These are phyloP conservation scores for Seiridium cupressi DNA, from an alignment of 2,329 filamentous ascomycete genomes.

Conservation along the genomic window DNA sequence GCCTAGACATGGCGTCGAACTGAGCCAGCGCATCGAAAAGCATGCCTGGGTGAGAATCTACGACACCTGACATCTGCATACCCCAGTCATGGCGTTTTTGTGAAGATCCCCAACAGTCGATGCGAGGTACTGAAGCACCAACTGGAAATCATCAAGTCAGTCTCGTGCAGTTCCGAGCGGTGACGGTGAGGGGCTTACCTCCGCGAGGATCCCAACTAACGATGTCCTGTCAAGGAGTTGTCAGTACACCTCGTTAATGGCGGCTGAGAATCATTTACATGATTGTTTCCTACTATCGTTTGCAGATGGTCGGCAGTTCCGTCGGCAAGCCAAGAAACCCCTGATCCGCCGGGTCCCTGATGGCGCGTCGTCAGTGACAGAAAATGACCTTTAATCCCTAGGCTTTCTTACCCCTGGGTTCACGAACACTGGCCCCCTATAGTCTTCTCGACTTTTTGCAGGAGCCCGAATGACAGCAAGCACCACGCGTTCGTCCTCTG, in stretches of 20 bases:
- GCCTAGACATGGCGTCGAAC: background rate
- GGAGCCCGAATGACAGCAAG: slow-evolving; percentile 36
- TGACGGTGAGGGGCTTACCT: slow-evolving; percentile 17
- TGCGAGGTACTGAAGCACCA: slow-evolving; percentile 45
- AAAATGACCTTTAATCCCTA: too few species aligned
- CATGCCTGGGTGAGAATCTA: slow-evolving; percentile 43
- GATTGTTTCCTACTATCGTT: slow-evolving; percentile 43
- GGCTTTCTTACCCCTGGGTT: slow-evolving; percentile 31
- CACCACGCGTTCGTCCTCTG: slow-evolving; percentile 29
- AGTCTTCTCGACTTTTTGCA: slow-evolving; percentile 24
- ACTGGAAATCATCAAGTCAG: slow-evolving; percentile 22
- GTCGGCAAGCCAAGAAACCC: slow-evolving; percentile 31
- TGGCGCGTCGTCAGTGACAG: too few species aligned
- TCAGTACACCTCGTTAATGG: background rate
- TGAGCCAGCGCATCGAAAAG: slow-evolving; percentile 2
- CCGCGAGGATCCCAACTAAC: slow-evolving; percentile 52
- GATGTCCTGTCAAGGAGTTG: slow-evolving; percentile 33
- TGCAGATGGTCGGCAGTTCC: slow-evolving; percentile 32
- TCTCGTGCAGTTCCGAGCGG: background rate
- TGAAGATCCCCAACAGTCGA: slow-evolving; percentile 48
- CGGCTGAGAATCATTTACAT: slow-evolving; percentile 28
- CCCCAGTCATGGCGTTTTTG: slow-evolving; percentile 42
- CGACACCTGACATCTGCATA: slow-evolving; percentile 39
- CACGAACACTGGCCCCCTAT: slow-evolving; percentile 34
- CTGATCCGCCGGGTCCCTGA: slow-evolving; percentile 49